Percentiles rank a stretch among this genome's conserved stretches.
Evolutionary conservation across 768 basidiomycete genomes (phyloP).

Genomic region (Kwoniella botswanensis): DNA sequence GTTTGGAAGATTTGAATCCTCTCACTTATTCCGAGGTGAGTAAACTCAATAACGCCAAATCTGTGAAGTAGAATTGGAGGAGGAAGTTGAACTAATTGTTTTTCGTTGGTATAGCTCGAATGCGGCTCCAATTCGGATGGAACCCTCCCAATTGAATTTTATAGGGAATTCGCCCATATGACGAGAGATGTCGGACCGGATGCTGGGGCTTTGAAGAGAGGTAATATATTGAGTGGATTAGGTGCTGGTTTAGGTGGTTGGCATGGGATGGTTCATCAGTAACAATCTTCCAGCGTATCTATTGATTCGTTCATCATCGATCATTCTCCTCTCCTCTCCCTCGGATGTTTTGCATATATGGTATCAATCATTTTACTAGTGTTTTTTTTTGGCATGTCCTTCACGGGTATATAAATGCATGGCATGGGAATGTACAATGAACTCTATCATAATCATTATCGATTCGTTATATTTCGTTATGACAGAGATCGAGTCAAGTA

Average conservation of each 20-base stretch:
- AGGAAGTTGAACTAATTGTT: not conserved
- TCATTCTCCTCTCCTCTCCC: too few species aligned
- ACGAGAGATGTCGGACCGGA: conserved; percentile 26
- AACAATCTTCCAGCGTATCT: too few species aligned
- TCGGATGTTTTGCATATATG: too few species aligned
- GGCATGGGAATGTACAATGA: not conserved
- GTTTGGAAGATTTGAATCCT: conserved; percentile 7
- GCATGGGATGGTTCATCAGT: conserved; percentile 2
- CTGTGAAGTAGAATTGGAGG: too few species aligned
- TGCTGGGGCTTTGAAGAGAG: conserved; percentile 17
- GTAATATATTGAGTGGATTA: conserved; percentile 7
- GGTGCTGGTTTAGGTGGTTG: not conserved
- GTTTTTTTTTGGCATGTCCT: too few species aligned
- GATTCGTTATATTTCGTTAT: not conserved
- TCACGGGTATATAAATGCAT: not conserved
- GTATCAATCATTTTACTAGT: too few species aligned
- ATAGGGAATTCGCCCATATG: conserved; percentile 13
- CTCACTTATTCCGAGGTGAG: conserved; percentile 25
- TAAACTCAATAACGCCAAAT: not conserved
- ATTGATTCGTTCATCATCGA: too few species aligned
- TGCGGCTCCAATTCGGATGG: conserved; percentile 7
- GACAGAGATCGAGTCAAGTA: not conserved
- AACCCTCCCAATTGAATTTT: conserved; percentile 16
- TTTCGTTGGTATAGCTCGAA: conserved; percentile 7
- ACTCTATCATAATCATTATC: not conserved